These are phyloP conservation scores for Phragmites australis DNA, from an alignment of 176 grass and related monocot species.

Conservation along the genomic window DNA sequence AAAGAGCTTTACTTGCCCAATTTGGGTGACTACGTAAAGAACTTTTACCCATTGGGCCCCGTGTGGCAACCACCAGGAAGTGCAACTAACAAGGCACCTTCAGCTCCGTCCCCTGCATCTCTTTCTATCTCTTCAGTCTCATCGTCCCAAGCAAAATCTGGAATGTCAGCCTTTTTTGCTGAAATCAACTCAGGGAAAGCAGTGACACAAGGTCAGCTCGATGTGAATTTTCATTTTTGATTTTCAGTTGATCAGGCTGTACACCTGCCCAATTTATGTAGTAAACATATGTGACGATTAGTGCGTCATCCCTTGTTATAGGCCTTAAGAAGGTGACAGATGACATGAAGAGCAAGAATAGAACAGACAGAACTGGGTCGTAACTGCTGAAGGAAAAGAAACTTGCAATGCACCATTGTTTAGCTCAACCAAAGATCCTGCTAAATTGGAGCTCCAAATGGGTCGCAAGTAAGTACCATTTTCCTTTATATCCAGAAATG, in stretches of 20 bases:
- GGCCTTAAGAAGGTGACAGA: slow-evolving; percentile 61
- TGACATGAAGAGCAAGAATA: slow-evolving; percentile 72
- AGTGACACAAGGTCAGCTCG: slow-evolving; percentile 43
- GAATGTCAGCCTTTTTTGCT: slow-evolving; percentile 62
- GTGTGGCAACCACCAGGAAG: slow-evolving; percentile 43
- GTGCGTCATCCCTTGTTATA: slow-evolving; percentile 6
- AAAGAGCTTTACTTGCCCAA: slow-evolving; percentile 57
- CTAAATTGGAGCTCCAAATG: slow-evolving; percentile 68
- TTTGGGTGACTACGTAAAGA: slow-evolving; percentile 54
- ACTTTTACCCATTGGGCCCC: slow-evolving; percentile 57
- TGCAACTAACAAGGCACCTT: slow-evolving; percentile 34
- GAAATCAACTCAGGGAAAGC: slow-evolving; percentile 55
- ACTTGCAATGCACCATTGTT: slow-evolving; percentile 18
- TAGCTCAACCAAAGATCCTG: slow-evolving; percentile 34
- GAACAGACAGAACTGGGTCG: slow-evolving; percentile 47
- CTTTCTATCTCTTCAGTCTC: slow-evolving; percentile 6
- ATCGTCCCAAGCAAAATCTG: slow-evolving; percentile 47
- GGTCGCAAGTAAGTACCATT: slow-evolving; percentile 54
- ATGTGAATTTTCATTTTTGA: not conserved
- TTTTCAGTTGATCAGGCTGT: not conserved
- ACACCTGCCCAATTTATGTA: not conserved
- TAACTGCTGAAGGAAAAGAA: slow-evolving; percentile 39
- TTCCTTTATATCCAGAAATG: not conserved
- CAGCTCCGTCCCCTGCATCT: slow-evolving; percentile 26
- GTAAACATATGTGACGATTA: not conserved